Base-by-base conservation (phyloP, 176 grass and related monocot genomes). In the Aegilops umbellulata region DNA sequence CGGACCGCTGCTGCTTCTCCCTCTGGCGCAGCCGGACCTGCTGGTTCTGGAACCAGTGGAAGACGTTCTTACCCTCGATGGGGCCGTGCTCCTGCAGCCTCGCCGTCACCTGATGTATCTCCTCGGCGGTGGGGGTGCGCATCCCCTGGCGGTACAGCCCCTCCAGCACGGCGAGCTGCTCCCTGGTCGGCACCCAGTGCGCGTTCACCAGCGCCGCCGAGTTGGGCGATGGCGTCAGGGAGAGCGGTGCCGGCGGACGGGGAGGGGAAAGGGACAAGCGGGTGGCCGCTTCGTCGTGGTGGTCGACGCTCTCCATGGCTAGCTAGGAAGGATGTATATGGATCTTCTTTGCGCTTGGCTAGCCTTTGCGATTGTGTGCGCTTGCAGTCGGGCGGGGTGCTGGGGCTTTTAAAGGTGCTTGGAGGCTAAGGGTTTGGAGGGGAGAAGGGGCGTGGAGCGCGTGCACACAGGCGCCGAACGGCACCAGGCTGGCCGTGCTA, bases 121-220 rank as follows among this genome's bases (percentile, higher is more conserved):
- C 16, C 49, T 53, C 49, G 49, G 49, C 49, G 49, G 49, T 53
- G 0, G 97, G 97, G 3, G 88, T 94, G 41, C 90, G 68, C 65
- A 98, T 34, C 2, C 97, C 97, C 80, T 94, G 76, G 27, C 60
- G 85, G 46, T 95, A 98, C 67, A 95, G 82, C 34, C 79, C 86
- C 41, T 98, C 94, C 34, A 98, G 97, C 25, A 94, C 84, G 8
- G 84, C 39, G 51, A 99, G 86, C 82, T 99, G 94, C 85, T 96
- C 97, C 89, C 87, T 94, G 8, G 92, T 96, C 36, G 97, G 94
- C 75, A 79, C 94, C 97, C 97, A 99, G 84, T 92, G 73, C 49
- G 72, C 22, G 65, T 70, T 90, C 58, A 57, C 65, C 74, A 79
- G 32, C 60, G 70, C 78, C 0, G 27, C 60, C 8, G 82, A 58